These are phyloP conservation scores for Coniella vitis DNA, from an alignment of 2,329 filamentous ascomycete species.

Conservation along the genomic window DNA sequence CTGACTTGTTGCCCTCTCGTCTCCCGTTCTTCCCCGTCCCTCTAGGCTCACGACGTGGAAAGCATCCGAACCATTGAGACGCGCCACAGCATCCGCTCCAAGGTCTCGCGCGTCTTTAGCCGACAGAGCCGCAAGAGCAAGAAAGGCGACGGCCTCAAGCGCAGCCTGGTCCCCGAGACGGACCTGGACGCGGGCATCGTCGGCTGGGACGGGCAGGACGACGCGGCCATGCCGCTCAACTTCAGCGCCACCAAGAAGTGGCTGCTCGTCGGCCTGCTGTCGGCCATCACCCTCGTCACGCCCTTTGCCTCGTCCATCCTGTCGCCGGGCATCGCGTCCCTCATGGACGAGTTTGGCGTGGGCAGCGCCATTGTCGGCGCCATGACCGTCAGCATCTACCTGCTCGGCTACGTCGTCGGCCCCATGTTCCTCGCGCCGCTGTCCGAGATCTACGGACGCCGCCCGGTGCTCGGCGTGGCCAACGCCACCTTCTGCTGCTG, in stretches of 20 bases:
- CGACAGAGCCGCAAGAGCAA: slow-evolving; percentile 19
- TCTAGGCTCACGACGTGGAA: slow-evolving; percentile 15
- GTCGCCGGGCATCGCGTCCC: slow-evolving; percentile 38
- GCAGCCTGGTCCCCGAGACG: slow-evolving; percentile 35
- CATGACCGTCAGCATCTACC: slow-evolving; percentile 55
- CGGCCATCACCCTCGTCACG: slow-evolving; percentile 57
- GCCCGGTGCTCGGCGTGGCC: slow-evolving; percentile 47
- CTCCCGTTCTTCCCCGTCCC: not conserved
- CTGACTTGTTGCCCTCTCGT: not conserved
- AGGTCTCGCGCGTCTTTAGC: slow-evolving; percentile 23
- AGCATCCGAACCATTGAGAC: slow-evolving; percentile 18
- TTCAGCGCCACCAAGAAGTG: slow-evolving; percentile 51
- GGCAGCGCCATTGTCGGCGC: slow-evolving; percentile 35
- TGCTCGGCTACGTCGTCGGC: slow-evolving; percentile 52
- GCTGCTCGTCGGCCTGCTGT: slow-evolving; percentile 48
- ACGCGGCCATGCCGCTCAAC: slow-evolving; percentile 53
- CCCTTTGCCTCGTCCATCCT: slow-evolving; percentile 59
- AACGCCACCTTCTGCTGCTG: slow-evolving; percentile 57
- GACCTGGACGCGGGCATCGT: slow-evolving; percentile 48
- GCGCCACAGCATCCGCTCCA: slow-evolving; percentile 20
- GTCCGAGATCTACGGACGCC: slow-evolving; percentile 59
- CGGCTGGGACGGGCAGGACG: slow-evolving; percentile 53
- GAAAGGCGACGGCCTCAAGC: slow-evolving; percentile 25
- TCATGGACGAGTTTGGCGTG: slow-evolving; percentile 40
- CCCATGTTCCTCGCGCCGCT: slow-evolving; percentile 51